A percentile compares a stretch with the other conserved stretches of the same genome.
Evolutionary conservation across 1,284 basidiomycete species (phyloP).

Genomic region (Chiua sp.): DNA sequence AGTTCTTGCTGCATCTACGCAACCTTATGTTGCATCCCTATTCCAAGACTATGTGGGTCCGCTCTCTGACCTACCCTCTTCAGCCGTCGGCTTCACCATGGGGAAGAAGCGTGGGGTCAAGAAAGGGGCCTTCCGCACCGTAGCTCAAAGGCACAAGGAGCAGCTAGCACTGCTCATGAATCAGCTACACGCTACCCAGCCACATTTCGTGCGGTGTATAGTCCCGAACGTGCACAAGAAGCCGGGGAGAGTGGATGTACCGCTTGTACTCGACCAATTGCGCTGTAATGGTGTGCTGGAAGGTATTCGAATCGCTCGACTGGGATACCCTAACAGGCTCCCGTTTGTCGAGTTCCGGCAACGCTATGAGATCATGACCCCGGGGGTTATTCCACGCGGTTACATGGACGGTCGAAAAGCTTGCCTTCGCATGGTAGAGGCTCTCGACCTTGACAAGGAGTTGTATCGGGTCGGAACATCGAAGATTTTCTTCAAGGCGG

Average conservation of each 20-base stretch:
- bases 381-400: conserved; percentile 89
- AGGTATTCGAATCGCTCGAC: conserved; percentile 96
- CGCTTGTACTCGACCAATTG: conserved; percentile 95
- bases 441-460: conserved; percentile 86
- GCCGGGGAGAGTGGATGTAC: conserved; percentile 91
- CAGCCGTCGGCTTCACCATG: conserved; percentile 47
- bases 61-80: conserved; percentile 35
- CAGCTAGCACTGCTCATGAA: conserved; percentile 92
- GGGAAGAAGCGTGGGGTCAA: conserved; percentile 85
- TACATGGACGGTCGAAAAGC: conserved; percentile 99
- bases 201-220: conserved; percentile 98
- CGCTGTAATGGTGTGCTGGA: conserved; percentile 99
- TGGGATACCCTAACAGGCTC: conserved; percentile 97
- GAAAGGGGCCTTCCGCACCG: conserved; percentile 97
- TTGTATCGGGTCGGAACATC: conserved; percentile 94
- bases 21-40: conserved; percentile 82
- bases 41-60: conserved; percentile 83
- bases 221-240: conserved; percentile 96
- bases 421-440: conserved; percentile 91
- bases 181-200: conserved; percentile 94
- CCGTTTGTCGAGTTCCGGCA: conserved; percentile 98
- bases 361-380: conserved; percentile 95
- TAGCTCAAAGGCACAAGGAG: conserved; percentile 96
- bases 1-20: conserved; percentile 84
- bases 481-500: conserved; percentile 99